These are phyloP conservation scores for Magnolia kwangsiensis DNA, from an alignment of 164 flowering plant genomes.

Conservation along the genomic window DNA sequence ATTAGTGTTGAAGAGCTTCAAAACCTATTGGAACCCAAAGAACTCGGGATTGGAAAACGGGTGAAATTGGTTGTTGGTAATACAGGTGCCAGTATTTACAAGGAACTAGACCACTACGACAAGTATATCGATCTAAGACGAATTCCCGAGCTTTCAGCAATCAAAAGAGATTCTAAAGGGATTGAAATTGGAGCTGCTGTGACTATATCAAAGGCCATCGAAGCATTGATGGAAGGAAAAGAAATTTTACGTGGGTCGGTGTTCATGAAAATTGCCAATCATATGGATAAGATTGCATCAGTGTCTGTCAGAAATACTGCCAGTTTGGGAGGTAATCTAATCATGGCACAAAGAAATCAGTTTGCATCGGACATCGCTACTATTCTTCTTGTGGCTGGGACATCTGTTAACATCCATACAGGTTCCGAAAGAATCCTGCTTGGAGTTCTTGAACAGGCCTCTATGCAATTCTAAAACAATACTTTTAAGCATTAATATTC, in stretches of 20 bases:
- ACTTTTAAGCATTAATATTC: conserved; percentile 60
- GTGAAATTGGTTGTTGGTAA: conserved; percentile 71
- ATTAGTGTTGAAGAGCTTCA: conserved; percentile 47
- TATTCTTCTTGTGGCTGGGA: conserved; percentile 62
- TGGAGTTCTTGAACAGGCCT: conserved; percentile 59
- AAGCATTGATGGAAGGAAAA: conserved; percentile 42
- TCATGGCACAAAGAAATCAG: conserved; percentile 71
- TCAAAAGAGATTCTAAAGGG: conserved; percentile 44
- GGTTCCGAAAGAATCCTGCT: conserved; percentile 31
- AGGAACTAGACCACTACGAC: conserved; percentile 45
- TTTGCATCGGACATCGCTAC: conserved; percentile 95
- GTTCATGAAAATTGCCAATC: conserved; percentile 58
- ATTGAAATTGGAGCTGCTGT: conserved; percentile 81
- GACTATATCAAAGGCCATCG: conserved; percentile 66
- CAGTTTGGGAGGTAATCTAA: conserved; percentile 85
- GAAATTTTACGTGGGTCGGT: conserved; percentile 19
- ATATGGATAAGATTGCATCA: conserved; percentile 83
- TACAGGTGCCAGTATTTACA: conserved; percentile 74
- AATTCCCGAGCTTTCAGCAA: conserved; percentile 64
- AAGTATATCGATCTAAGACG: conserved; percentile 62
- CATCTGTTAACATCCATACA: conserved; percentile 42
- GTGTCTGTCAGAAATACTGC: conserved; percentile 69
- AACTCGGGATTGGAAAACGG: conserved; percentile 8
- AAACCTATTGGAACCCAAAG: conserved; percentile 24
- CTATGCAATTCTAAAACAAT: conserved; percentile 47